phyloP scores from a whole-genome alignment of 1,284 basidiomycete genomes.

The Apiotrichum mycotoxinovorans region DNA sequence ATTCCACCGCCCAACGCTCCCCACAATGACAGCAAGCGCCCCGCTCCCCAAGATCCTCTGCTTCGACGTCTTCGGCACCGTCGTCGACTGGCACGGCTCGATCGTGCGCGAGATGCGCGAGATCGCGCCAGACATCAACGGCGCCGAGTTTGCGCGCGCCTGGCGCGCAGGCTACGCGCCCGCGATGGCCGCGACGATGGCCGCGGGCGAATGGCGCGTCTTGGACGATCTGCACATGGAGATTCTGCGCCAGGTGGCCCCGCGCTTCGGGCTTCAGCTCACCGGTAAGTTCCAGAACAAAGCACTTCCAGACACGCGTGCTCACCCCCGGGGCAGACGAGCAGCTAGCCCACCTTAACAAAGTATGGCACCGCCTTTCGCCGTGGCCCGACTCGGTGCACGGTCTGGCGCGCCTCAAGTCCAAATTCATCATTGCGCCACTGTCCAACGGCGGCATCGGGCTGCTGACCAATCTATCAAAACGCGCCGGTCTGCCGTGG shows the following conservation, averaged over 20 bases:
- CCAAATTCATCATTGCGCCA: constrained; percentile 8
- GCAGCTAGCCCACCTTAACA: constrained; percentile 11
- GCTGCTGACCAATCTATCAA: constrained; percentile 15
- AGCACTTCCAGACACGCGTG: no score
- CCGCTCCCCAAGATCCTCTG: constrained; percentile 1
- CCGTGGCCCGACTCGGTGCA: constrained; percentile 12
- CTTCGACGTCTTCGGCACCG: constrained; percentile 20
- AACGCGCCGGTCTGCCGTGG: constrained; percentile 12
- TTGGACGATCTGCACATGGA: constrained; percentile 16
- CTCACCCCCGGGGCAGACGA: not conserved
- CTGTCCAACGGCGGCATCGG: constrained; percentile 15
- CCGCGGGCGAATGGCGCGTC: constrained; percentile 2
- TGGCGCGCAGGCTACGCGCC: constrained; percentile 12
- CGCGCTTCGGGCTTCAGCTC: constrained; percentile 1
- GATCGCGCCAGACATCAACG: constrained; percentile 6
- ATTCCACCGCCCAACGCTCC: no score
- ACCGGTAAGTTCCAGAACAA: no score
- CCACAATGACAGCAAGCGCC: not conserved
- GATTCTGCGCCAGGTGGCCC: constrained; percentile 7
- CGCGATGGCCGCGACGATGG: constrained; percentile 13
- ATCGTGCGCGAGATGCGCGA: constrained; percentile 3
- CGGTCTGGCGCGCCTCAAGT: constrained; percentile 5
- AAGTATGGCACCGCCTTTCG: constrained; percentile 11
- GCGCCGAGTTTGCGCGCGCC: constrained; percentile 10
- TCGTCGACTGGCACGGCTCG: constrained; percentile 18